Evolutionary conservation across 805 yeast genomes (phyloP).

Genomic region (Saccharomycopsis malanga): DNA sequence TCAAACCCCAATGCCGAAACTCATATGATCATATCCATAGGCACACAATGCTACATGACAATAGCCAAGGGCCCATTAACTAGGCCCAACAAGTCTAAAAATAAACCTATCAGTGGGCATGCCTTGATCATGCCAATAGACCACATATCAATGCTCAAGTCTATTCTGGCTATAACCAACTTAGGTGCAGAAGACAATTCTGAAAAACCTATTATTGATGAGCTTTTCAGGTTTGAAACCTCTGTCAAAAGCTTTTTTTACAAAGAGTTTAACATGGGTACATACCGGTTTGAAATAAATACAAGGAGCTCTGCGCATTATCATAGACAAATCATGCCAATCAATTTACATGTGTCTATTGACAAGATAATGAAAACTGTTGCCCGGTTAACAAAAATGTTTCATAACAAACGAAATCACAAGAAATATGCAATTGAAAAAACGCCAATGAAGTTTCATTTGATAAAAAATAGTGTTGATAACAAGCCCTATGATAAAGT

Average conservation of each 20-base stretch:
- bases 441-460: constrained; percentile 31
- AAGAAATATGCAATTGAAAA: constrained; percentile 32
- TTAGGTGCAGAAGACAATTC: constrained; percentile 15
- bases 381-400: no score
- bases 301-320: constrained; percentile 60
- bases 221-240: constrained; percentile 24
- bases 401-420: not conserved
- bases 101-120: constrained; percentile 65
- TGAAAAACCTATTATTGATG: constrained; percentile 15
- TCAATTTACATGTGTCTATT: constrained; percentile 38
- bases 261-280: constrained; percentile 39
- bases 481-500: constrained; percentile 24
- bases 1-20: constrained; percentile 71
- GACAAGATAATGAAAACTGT: no score
- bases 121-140: constrained; percentile 73
- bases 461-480: constrained; percentile 13
- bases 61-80: constrained; percentile 84
- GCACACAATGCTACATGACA: constrained; percentile 57
- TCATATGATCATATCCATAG: constrained; percentile 77
- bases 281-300: constrained; percentile 66
- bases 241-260: constrained; percentile 39
- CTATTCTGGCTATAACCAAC: constrained; percentile 16
- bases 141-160: constrained; percentile 46
- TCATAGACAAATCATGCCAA: constrained; percentile 72
- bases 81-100: constrained; percentile 33